These are phyloP conservation scores for Plasmodium malariae DNA, from an alignment of 169 alveolate genomes.

Conservation along the genomic window DNA sequence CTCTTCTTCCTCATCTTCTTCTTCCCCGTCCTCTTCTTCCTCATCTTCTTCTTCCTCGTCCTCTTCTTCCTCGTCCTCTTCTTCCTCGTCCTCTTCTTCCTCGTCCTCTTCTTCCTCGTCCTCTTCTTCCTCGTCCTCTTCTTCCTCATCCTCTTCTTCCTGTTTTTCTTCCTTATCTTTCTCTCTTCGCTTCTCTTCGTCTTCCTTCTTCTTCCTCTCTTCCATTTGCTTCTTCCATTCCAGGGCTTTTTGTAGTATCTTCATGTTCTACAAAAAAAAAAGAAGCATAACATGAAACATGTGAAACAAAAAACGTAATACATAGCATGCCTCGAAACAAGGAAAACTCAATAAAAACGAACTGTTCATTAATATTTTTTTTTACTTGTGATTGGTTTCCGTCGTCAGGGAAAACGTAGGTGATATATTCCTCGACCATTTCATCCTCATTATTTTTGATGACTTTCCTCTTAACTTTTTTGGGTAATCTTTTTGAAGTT, in stretches of 20 bases:
- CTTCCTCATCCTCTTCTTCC: neutral
- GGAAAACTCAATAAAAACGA: too few species aligned
- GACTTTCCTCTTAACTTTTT: slow-evolving; percentile 83
- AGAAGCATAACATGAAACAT: neutral
- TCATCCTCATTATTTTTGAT: slow-evolving; percentile 79
- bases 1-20: too few species aligned
- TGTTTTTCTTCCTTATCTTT: neutral
- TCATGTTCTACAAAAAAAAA: slow-evolving; percentile 41
- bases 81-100: too few species aligned
- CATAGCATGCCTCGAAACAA: too few species aligned
- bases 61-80: neutral
- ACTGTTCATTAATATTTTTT: neutral
- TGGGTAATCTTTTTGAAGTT: slow-evolving; percentile 80
- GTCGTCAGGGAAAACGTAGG: slow-evolving; percentile 87
- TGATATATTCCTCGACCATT: slow-evolving; percentile 78
- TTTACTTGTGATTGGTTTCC: slow-evolving; percentile 80
- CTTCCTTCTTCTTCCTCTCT: neutral
- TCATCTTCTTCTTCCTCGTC: neutral
- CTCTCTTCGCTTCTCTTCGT: slow-evolving; percentile 9
- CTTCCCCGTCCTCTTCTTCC: too few species aligned
- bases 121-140: neutral
- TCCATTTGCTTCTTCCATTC: slow-evolving; percentile 74
- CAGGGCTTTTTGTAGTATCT: slow-evolving; percentile 57
- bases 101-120: too few species aligned
- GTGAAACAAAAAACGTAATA: too few species aligned